Percentiles rank a stretch among this genome's conserved stretches.
These are phyloP conservation scores for Ophiostoma australiae DNA, from an alignment of 2,329 filamentous ascomycete genomes.

Conservation along the genomic window DNA sequence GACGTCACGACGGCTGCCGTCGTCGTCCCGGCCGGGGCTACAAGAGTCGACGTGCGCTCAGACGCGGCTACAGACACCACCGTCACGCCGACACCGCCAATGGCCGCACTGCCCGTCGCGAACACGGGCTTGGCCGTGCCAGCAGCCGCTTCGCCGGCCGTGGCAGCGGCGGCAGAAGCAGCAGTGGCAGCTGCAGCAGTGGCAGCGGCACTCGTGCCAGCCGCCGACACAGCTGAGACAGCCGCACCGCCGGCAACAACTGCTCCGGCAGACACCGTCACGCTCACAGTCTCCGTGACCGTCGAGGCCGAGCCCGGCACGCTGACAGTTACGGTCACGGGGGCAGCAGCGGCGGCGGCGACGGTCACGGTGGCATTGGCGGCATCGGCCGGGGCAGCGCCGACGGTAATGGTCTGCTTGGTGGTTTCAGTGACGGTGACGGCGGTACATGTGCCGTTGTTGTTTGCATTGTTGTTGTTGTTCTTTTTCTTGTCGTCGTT, in stretches of 20 bases:
- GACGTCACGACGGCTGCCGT: background rate
- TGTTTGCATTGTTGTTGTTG: slow-evolving; percentile 24
- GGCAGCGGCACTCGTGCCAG: background rate
- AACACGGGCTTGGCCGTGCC: background rate
- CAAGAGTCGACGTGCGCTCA: slow-evolving; percentile 19
- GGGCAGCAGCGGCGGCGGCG: background rate
- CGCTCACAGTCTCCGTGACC: background rate
- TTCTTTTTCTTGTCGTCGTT: background rate
- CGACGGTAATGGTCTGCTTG: background rate
- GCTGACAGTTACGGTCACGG: background rate
- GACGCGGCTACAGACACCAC: slow-evolving; percentile 27
- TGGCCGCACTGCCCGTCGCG: background rate
- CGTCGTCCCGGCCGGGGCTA: background rate
- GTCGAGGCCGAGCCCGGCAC: background rate
- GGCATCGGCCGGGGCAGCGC: slow-evolving; percentile 4
- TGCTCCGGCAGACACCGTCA: background rate
- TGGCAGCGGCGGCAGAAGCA: slow-evolving; percentile 9
- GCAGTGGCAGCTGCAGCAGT: background rate
- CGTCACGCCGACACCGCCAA: slow-evolving; percentile 27
- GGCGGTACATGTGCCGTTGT: slow-evolving; percentile 14
- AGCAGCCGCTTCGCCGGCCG: background rate
- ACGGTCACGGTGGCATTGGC: background rate
- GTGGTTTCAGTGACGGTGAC: slow-evolving; percentile 9
- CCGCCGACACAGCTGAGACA: background rate
- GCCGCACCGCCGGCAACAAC: background rate